Evolutionary conservation across 352 stramenopile species (phyloP), one percentile per base, ranked within the genome.

Genomic region (Phytophthora crassamura): DNA sequence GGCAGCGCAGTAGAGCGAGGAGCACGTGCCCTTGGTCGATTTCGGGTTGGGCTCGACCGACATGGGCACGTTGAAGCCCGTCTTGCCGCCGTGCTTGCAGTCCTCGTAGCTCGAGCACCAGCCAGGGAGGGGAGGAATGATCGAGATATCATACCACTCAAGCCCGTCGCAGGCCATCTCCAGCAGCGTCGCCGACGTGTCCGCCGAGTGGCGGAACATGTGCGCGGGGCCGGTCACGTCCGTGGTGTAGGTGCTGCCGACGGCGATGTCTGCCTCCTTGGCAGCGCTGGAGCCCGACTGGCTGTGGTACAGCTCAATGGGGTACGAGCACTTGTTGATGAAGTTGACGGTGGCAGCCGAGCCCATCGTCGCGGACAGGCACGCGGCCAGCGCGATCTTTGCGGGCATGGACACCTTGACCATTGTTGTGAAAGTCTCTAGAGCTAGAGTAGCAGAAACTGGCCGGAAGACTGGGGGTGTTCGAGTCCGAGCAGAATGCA

Each of bases 131-230:
- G 78, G 78, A 5, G 79, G 77, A 60, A 92, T 89, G 56, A 78
- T 78, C 56, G 81, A 88, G 30, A 91, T 72, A 51, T 91, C 83
- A 58, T 78, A 82, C 79, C 79, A 90, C 12, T 80, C 9, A 5
- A 43, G 45, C 10, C 67, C 45, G 48, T 84, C 76, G 12, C 64
- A 51, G 20, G 82, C 65, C 61, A 69, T 9, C 25, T 77, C 69
- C 4, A 69, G 43, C 18, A 75, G 48, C 12, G 77, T 89, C 5
- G 80, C 74, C 14, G 80, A 73, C 9, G 65, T 52, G 50, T 55
- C 54, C 7, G 38, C 25, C 9, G 59, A 61, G 57, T 89, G 73
- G 61, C 80, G 80, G 61, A 78, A 89, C 77, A 89, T 86, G 64
- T 82, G 63, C 9, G 73, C 69, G 6, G 61, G 55, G 2, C 75